A percentile compares a stretch with the other conserved stretches of the same genome.
Evolutionary conservation across 1,139 yeast genomes (phyloP).

Genomic region (Zygosaccharomyces sapae): DNA sequence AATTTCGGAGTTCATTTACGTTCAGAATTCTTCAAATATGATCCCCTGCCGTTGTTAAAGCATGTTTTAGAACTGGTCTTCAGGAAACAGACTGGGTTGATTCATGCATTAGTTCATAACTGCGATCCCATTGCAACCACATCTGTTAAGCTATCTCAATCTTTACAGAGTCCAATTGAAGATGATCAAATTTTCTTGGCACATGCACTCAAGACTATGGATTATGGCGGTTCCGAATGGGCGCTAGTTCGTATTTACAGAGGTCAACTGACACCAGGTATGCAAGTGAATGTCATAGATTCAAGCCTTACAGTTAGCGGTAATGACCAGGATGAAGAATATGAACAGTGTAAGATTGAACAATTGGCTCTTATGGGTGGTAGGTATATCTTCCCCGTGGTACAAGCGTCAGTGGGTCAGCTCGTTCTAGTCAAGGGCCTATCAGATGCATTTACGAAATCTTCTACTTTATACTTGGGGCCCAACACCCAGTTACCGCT

Average conservation of each 20-base stretch:
- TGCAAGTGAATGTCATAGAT: conserved; percentile 53
- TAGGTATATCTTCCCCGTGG: conserved; percentile 58
- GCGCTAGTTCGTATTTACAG: conserved; percentile 59
- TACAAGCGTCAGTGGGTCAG: conserved; percentile 57
- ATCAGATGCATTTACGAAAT: conserved; percentile 52
- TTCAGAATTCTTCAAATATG: conserved; percentile 43
- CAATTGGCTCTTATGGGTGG: conserved; percentile 65
- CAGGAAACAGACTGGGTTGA: conserved; percentile 49
- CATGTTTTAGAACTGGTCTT: conserved; percentile 55
- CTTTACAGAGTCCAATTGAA: background rate
- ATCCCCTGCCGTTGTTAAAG: conserved; percentile 55
- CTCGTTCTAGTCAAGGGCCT: conserved; percentile 63
- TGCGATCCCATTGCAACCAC: conserved; percentile 4
- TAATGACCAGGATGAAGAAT: conserved; percentile 51
- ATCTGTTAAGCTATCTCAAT: background rate
- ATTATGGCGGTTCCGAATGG: conserved; percentile 36
- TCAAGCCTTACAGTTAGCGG: conserved; percentile 39
- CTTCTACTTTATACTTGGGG: conserved; percentile 50
- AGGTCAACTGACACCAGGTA: conserved; percentile 55
- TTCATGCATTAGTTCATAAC: conserved; percentile 38
- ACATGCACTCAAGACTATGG: conserved; percentile 58
- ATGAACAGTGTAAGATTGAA: conserved; percentile 40
- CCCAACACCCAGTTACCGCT: conserved; percentile 20
- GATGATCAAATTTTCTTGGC: conserved; percentile 44
- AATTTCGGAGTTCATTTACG: conserved; percentile 46